phyloP scores from a whole-genome alignment of 2,329 filamentous ascomycete species.

The Ampelomyces quisqualis region DNA sequence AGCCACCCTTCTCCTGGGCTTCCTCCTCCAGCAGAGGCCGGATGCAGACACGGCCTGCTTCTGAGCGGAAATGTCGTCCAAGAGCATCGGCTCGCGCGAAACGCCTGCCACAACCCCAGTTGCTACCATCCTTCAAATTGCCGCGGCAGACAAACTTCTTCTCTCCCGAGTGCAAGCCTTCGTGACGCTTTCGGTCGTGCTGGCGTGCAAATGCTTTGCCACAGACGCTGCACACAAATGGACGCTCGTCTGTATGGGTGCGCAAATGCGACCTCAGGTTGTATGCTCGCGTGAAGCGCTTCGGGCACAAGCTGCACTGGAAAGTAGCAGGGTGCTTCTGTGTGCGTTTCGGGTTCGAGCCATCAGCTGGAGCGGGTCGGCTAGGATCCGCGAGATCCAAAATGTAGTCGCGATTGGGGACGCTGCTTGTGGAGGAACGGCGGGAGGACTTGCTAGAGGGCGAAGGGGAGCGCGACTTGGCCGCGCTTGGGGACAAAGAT shows the following conservation, averaged over 20 bases:
- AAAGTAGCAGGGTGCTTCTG: constrained; percentile 98
- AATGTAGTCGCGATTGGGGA: constrained; percentile 71
- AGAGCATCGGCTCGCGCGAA: constrained; percentile 95
- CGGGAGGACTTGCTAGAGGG: constrained; percentile 51
- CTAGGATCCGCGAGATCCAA: constrained; percentile 86
- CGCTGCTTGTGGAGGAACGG: constrained; percentile 54
- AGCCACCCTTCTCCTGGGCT: constrained; percentile 72
- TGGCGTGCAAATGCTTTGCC: constrained; percentile 97
- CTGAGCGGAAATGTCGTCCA: constrained; percentile 90
- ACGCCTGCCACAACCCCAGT: constrained; percentile 90
- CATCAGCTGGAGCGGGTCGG: constrained; percentile 60
- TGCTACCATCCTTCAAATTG: constrained; percentile 75
- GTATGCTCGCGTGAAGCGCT: constrained; percentile 94
- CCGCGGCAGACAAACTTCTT: constrained; percentile 99
- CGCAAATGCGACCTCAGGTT: constrained; percentile 93
- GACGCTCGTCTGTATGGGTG: constrained; percentile 94
- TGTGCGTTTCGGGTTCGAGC: constrained; percentile 67
- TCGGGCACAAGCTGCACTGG: constrained; percentile 89
- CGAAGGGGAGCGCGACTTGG: constrained; percentile 50
- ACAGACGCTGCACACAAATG: constrained; percentile 95
- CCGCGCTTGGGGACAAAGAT: constrained; percentile 48
- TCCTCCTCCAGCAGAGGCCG: constrained; percentile 97
- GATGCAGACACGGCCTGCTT: constrained; percentile 94
- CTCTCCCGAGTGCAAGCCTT: constrained; percentile 92
- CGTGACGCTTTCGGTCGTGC: constrained; percentile 95